Conservation (phyloP, 2,329 filamentous ascomycete species). For the Dryadomyces quercus-mongolicae region DNA sequence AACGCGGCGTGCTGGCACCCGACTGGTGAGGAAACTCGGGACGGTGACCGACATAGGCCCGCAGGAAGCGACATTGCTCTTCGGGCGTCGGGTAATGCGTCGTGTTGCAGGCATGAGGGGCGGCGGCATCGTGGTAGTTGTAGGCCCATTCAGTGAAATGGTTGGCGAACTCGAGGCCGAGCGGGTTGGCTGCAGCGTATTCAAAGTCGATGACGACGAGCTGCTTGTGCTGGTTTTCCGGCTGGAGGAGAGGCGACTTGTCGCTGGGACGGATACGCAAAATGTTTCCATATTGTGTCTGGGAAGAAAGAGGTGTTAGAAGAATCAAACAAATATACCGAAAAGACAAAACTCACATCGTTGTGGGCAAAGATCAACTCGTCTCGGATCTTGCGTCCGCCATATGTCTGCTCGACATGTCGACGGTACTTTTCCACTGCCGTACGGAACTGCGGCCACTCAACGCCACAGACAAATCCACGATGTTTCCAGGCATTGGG, state of each 20-base stretch:
- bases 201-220: conserved; percentile 97
- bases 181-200: conserved; percentile 81
- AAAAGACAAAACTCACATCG: conserved; percentile 50
- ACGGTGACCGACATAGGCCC: conserved; percentile 74
- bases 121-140: conserved; percentile 72
- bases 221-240: conserved; percentile 90
- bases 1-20: conserved; percentile 9
- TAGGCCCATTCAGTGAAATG: conserved; percentile 99
- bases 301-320: background rate
- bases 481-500: conserved; percentile 48
- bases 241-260: conserved; percentile 76
- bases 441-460: conserved; percentile 67
- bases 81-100: conserved; percentile 62
- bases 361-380: conserved; percentile 92
- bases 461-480: conserved; percentile 71
- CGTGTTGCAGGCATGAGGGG: conserved; percentile 56
- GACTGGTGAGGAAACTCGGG: conserved; percentile 48
- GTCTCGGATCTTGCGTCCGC: conserved; percentile 56
- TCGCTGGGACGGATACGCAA: conserved; percentile 58
- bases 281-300: conserved; percentile 98
- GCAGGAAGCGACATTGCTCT: conserved; percentile 75
- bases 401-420: conserved; percentile 62
- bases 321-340: background rate
- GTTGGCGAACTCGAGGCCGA: conserved; percentile 87
- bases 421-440: conserved; percentile 66